Conservation (phyloP, 805 yeast species). For the Metschnikowia baotianmanensis region DNA sequence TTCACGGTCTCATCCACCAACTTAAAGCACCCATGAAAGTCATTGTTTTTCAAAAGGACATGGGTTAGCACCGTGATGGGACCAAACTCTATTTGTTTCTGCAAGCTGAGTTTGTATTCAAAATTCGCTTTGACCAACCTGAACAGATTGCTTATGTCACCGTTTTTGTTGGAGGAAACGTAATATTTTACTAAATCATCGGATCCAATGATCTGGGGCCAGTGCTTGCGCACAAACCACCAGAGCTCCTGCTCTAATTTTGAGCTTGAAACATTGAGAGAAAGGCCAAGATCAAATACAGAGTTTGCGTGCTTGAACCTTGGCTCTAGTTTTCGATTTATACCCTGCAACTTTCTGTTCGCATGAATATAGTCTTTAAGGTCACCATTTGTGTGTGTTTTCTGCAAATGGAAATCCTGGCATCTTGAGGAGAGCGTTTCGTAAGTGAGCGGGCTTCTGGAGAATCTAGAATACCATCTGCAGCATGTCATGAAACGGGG, state of each 20-base stretch:
- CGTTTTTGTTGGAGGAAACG: conserved; percentile 5
- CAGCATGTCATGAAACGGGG: conserved; percentile 7
- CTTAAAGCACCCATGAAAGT: conserved; percentile 17
- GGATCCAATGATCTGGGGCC: conserved; percentile 11
- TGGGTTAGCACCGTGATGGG: conserved; percentile 11
- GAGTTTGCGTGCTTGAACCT: not conserved
- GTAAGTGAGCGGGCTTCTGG: conserved; percentile 15
- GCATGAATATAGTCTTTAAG: conserved; percentile 17
- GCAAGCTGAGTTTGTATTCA: not conserved
- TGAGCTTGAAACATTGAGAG: conserved; percentile 12
- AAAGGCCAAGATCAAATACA: conserved; percentile 8
- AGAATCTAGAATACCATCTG: conserved; percentile 7
- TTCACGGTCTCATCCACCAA: conserved; percentile 13
- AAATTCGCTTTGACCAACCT: conserved; percentile 12
- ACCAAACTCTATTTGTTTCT: not conserved
- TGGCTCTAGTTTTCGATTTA: conserved; percentile 7
- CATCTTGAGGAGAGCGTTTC: conserved; percentile 15
- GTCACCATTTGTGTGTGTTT: conserved; percentile 5
- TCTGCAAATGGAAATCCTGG: conserved; percentile 6
- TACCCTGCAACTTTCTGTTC: conserved; percentile 15
- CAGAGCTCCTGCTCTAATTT: conserved; percentile 18
- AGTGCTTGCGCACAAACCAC: conserved; percentile 13
- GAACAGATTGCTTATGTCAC: conserved; percentile 11
- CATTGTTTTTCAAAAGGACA: conserved; percentile 12
- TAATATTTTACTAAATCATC: conserved; percentile 13